Evolutionary conservation across 768 basidiomycete species (phyloP), one percentile per base, ranked within the genome.

Genomic region (Mycena polygramma): DNA sequence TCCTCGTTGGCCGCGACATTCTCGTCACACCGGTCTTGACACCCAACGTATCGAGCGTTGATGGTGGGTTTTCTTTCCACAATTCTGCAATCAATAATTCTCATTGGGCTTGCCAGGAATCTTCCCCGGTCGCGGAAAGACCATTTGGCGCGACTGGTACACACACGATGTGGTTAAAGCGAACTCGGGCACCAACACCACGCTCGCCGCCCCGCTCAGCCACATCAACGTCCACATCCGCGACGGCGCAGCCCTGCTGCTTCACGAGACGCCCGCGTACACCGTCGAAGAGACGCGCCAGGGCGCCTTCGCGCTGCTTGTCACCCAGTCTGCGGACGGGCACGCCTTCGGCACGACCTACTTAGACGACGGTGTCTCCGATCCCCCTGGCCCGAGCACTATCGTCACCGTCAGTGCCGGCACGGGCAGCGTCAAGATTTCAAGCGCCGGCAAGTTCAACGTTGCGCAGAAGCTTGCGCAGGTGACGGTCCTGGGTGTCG

Each of bases 221-320:
- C 90, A 93, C 75, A 94, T 94, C 79, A 91, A 91, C 68, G 90
- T 94, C 30, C 92, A 94, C 76, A 78, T 94, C 66, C 88, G 93
- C n/a, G 89, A 90, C 66, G 89, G 90, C 30, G 84, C 91, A 20
- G 89, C 89, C 37, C 77, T 94, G 14, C 85, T 94, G 22, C 77
- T 93, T 48, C 89, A 94, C 75, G 80, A 86, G 13, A 69, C 83
- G 61, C 91, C 93, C 11, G 89, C 79, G 1, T 92, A 93, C 77
- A 94, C 92, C 3, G 86, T 89, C 71, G 84, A 86, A 62, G 91
- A 92, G 77, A 94, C 92, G 0, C 84, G 86, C 6, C 79, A 86
- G 51, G 87, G 87, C 0, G 89, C 91, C 0, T 94, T 88, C 78
- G 83, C 87, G 13, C 82, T 94, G 11, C 84, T 94, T 39, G 84